Conservation (phyloP, 2,329 filamentous ascomycete species). For the Mycogone perniciosa region DNA sequence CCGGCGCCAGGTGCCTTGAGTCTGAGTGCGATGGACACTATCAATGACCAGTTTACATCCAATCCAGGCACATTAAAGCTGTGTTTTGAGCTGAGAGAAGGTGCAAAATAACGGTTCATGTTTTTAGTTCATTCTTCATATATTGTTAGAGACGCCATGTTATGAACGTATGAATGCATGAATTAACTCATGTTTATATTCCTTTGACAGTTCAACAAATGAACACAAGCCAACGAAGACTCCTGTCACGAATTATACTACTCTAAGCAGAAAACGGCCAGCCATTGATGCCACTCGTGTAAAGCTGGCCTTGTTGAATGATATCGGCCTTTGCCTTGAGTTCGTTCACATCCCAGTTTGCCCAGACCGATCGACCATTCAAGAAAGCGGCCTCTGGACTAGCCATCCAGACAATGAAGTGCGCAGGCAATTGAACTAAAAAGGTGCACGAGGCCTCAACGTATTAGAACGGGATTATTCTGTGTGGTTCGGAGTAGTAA, state of each 20-base stretch:
- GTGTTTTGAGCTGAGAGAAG: background rate
- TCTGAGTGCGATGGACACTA: slow-evolving; percentile 1
- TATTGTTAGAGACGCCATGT: background rate
- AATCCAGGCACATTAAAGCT: background rate
- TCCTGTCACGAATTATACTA: background rate
- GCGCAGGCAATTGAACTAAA: slow-evolving; percentile 27
- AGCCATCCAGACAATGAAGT: slow-evolving; percentile 39
- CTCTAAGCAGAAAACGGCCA: slow-evolving; percentile 7
- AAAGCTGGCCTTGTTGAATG: slow-evolving; percentile 6
- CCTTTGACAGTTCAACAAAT: no score
- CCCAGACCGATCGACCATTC: slow-evolving; percentile 40
- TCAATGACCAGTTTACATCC: slow-evolving; percentile 1
- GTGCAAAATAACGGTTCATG: background rate
- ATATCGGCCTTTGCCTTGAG: slow-evolving; percentile 28
- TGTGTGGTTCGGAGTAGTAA: background rate
- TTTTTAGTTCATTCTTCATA: background rate
- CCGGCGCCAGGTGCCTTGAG: background rate
- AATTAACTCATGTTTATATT: no score
- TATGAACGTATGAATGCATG: no score
- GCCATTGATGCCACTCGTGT: slow-evolving; percentile 5
- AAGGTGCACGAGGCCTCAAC: background rate
- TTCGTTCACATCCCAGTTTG: slow-evolving; percentile 47
- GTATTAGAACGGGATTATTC: background rate
- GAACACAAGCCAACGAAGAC: no score
- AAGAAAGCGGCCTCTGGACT: slow-evolving; percentile 41